Conservation (phyloP, 2,329 filamentous ascomycete species). For the Penicillium sp. region DNA sequence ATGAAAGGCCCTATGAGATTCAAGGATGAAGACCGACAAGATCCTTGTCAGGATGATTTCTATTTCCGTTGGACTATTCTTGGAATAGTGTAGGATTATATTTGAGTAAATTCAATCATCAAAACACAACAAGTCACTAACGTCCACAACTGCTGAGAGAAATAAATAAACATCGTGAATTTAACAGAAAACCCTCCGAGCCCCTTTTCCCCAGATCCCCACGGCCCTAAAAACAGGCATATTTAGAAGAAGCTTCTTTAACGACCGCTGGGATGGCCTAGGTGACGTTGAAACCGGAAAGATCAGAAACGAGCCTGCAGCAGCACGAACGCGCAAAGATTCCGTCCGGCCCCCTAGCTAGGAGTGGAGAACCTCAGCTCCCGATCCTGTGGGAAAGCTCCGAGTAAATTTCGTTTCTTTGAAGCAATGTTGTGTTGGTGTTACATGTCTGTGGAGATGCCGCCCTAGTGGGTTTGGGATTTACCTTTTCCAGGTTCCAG, state of each 20-base stretch:
- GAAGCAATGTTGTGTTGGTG: not conserved
- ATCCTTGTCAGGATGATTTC: not conserved
- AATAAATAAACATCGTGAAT: not conserved
- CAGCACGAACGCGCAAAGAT: conserved; percentile 23
- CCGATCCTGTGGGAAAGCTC: not conserved
- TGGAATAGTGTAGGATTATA: not conserved
- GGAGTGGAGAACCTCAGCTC: not conserved
- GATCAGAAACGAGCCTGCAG: conserved; percentile 19
- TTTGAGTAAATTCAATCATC: not conserved
- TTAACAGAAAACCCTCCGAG: not conserved
- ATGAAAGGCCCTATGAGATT: not conserved
- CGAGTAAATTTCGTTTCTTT: not conserved
- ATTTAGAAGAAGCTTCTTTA: conserved; percentile 27
- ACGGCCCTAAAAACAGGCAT: conserved; percentile 6
- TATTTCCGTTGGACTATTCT: not conserved
- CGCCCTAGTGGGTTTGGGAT: not conserved
- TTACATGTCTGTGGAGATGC: not conserved
- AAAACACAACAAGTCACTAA: not conserved
- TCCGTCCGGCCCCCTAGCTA: conserved; percentile 4
- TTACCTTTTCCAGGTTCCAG: not conserved
- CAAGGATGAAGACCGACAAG: not conserved
- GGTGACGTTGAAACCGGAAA: conserved; percentile 24
- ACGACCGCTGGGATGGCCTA: conserved; percentile 20
- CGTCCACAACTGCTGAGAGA: not conserved
- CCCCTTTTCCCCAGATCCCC: conserved; percentile 3